Evolutionary conservation across 2,329 filamentous ascomycete genomes (phyloP).

Genomic region (Parastagonospora avenae): DNA sequence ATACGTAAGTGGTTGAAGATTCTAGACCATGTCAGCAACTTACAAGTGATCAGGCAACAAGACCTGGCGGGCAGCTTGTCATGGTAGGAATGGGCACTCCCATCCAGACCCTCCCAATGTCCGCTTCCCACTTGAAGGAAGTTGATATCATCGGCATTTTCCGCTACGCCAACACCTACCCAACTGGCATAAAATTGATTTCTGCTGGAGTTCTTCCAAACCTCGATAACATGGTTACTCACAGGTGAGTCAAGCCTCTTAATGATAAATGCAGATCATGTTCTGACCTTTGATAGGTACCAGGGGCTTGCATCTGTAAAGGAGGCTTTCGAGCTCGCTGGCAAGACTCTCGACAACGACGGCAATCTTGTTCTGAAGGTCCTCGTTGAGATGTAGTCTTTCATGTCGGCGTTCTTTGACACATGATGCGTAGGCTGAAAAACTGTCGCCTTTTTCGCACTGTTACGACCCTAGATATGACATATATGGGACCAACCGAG

Average conservation of each 20-base stretch:
- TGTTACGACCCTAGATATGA: slow-evolving; percentile 12
- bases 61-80: slow-evolving; percentile 58
- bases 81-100: slow-evolving; percentile 64
- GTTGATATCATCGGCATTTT: slow-evolving; percentile 64
- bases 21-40: slow-evolving; percentile 1
- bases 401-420: neutral
- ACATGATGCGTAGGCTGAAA: slow-evolving; percentile 1
- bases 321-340: slow-evolving; percentile 58
- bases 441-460: slow-evolving; percentile 5
- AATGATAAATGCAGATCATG: too few relatives aligned
- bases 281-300: slow-evolving; percentile 35
- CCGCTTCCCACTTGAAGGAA: slow-evolving; percentile 60
- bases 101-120: slow-evolving; percentile 59
- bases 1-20: slow-evolving; percentile 38
- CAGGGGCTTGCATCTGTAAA: slow-evolving; percentile 54
- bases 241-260: slow-evolving; percentile 24
- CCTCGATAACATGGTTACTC: slow-evolving; percentile 61
- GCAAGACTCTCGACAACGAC: slow-evolving; percentile 56
- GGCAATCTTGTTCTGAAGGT: slow-evolving; percentile 61
- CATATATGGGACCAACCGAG: slow-evolving; percentile 5
- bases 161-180: slow-evolving; percentile 61
- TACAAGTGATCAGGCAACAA: slow-evolving; percentile 41
- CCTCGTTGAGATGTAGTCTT: slow-evolving; percentile 36
- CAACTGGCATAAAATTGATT: slow-evolving; percentile 59
- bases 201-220: slow-evolving; percentile 56